phyloP scores from a whole-genome alignment of 2,329 filamentous ascomycete species.

The Neoascochyta sp. region DNA sequence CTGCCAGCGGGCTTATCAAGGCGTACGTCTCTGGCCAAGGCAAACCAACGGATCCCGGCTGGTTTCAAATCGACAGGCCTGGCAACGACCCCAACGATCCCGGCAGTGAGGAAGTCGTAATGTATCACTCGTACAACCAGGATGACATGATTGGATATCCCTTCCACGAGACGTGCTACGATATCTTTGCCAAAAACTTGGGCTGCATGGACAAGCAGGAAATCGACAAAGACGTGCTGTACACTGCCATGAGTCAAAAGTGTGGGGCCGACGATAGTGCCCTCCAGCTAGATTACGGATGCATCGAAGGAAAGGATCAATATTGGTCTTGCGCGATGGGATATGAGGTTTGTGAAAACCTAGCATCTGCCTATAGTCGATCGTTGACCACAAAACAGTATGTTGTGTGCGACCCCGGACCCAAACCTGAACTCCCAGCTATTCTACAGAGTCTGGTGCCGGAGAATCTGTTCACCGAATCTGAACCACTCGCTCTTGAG shows the following conservation, averaged over 20 bases:
- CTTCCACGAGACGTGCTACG: conserved; percentile 18
- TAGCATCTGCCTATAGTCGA: too few relatives aligned
- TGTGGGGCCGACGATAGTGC: conserved; percentile 1
- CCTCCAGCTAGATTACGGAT: conserved; percentile 15
- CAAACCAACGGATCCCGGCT: conserved; percentile 8
- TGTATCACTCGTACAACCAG: conserved; percentile 4
- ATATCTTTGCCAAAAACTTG: conserved; percentile 12
- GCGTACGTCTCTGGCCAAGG: conserved; percentile 15
- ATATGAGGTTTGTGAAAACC: conserved; percentile 11
- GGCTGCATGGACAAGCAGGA: conserved; percentile 2
- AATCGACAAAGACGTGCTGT: conserved; percentile 15
- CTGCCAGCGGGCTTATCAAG: conserved; percentile 5
- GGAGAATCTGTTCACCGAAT: conserved; percentile 3
- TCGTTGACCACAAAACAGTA: too few relatives aligned
- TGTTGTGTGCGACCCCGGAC: conserved; percentile 7
- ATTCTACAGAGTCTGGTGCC: conserved; percentile 8
- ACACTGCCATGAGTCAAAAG: conserved; percentile 4
- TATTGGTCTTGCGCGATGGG: conserved; percentile 12
- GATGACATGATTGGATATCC: conserved; percentile 9
- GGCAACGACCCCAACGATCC: conserved; percentile 12
- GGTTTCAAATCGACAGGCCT: conserved; percentile 1
- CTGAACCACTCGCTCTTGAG: not conserved
- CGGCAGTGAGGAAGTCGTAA: not conserved
- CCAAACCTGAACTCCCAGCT: conserved; percentile 2
- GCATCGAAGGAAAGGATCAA: conserved; percentile 3